Evolutionary conservation across 2,329 filamentous ascomycete genomes (phyloP).

Genomic region (Penicillium nordicum): DNA sequence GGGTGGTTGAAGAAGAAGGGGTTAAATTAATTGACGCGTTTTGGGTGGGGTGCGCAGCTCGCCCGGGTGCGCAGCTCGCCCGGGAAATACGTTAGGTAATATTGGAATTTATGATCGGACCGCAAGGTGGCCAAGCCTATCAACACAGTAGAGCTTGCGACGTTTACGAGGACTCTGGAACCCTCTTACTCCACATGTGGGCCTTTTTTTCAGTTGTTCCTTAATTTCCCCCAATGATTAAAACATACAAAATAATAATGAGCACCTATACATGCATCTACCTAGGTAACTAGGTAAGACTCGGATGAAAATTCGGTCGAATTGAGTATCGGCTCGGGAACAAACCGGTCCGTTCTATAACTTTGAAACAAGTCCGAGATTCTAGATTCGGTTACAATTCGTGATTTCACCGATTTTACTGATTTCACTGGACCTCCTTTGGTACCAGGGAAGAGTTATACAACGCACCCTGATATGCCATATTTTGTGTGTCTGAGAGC

Average conservation of each 20-base stretch:
- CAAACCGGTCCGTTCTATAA: background rate
- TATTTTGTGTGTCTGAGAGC: background rate
- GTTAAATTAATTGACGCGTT: no score
- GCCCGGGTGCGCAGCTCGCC: no score
- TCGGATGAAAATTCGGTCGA: background rate
- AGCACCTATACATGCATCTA: no score
- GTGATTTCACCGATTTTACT: no score
- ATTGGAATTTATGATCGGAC: background rate
- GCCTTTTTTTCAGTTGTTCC: background rate
- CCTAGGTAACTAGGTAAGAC: no score
- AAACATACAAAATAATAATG: no score
- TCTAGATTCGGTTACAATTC: background rate
- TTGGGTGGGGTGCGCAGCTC: no score
- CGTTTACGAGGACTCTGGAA: background rate
- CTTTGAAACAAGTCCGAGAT: background rate
- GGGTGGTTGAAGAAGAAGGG: no score
- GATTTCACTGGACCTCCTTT: background rate
- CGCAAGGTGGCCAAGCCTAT: background rate
- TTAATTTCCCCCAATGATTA: no score
- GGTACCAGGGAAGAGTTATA: no score
- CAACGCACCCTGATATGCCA: background rate
- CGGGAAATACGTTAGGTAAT: no score
- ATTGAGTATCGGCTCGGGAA: background rate
- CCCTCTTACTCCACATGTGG: background rate
- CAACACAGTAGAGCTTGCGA: background rate